Percentiles rank a stretch among this genome's conserved stretches.
Conservation (phyloP, 495 filamentous ascomycete species). For the Penicillium goetzii region DNA sequence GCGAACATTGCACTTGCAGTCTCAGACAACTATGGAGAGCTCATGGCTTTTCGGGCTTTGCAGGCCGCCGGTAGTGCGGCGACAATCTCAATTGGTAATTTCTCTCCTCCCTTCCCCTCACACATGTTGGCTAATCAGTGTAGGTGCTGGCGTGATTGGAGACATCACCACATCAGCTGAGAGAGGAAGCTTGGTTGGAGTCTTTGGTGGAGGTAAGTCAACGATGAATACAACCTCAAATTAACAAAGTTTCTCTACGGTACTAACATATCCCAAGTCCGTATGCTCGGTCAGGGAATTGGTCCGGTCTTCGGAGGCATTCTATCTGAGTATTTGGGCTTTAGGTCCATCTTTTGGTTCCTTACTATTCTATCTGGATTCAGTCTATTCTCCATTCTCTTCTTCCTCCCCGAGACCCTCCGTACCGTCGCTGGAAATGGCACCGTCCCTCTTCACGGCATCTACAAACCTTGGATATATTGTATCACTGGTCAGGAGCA, state of each 20-base stretch:
- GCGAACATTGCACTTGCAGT: conserved; percentile 67
- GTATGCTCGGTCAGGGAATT: conserved; percentile 57
- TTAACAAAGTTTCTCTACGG: too few relatives aligned
- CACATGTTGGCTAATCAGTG: conserved; percentile 2
- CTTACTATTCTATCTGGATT: conserved; percentile 59
- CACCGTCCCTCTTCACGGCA: conserved; percentile 40
- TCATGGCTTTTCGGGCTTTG: conserved; percentile 65
- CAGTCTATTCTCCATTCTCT: conserved; percentile 52
- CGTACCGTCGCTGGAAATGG: conserved; percentile 76
- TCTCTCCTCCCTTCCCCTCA: not conserved
- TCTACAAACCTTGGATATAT: conserved; percentile 45
- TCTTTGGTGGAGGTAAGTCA: conserved; percentile 42
- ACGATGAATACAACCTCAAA: not conserved
- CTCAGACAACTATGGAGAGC: conserved; percentile 62
- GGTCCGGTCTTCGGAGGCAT: conserved; percentile 70
- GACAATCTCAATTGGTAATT: conserved; percentile 48
- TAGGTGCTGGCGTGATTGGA: conserved; percentile 45
- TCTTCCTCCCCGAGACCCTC: conserved; percentile 71
- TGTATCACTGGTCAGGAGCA: conserved; percentile 38
- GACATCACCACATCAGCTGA: conserved; percentile 46
- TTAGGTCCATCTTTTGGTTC: conserved; percentile 75
- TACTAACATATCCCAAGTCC: conserved; percentile 22
- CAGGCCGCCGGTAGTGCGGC: conserved; percentile 66
- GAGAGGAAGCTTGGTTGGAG: conserved; percentile 44
- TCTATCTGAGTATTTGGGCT: conserved; percentile 66